These are phyloP conservation scores for Sugiyamaella japonica DNA, from an alignment of 1,139 yeast species.

Conservation along the genomic window DNA sequence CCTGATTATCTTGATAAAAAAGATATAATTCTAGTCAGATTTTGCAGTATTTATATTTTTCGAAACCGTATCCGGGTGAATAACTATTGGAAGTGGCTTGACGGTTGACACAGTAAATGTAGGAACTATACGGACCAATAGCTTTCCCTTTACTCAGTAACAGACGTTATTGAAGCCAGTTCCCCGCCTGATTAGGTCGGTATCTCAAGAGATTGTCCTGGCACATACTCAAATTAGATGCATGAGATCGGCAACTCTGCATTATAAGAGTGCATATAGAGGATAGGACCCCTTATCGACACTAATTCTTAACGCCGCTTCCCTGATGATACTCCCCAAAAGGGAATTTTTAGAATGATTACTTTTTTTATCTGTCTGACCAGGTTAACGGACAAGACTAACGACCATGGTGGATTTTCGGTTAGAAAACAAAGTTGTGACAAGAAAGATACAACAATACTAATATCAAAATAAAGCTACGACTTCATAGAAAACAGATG, in stretches of 20 bases:
- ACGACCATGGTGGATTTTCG: neutral
- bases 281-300: neutral
- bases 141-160: neutral
- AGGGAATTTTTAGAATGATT: slow-evolving; percentile 9
- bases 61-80: neutral
- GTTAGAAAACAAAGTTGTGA: neutral
- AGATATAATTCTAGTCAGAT: neutral
- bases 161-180: neutral
- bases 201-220: neutral
- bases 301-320: neutral
- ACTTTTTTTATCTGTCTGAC: slow-evolving; percentile 4
- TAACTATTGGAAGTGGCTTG: neutral
- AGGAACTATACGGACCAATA: neutral
- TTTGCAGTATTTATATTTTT: slow-evolving; percentile 6
- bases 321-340: slow-evolving; percentile 5
- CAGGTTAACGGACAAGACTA: neutral
- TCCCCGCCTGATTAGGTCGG: neutral
- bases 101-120: neutral
- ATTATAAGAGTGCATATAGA: slow-evolving; percentile 4
- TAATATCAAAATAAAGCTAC: neutral
- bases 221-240: neutral
- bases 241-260: slow-evolving; percentile 1
- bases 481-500: neutral
- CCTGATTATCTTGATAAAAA: neutral
- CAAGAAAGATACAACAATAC: neutral